A percentile compares a stretch with the other conserved stretches of the same genome.
Conservation (phyloP, 192 early-diverging fungal genomes). For the Backusella psychrophila region DNA sequence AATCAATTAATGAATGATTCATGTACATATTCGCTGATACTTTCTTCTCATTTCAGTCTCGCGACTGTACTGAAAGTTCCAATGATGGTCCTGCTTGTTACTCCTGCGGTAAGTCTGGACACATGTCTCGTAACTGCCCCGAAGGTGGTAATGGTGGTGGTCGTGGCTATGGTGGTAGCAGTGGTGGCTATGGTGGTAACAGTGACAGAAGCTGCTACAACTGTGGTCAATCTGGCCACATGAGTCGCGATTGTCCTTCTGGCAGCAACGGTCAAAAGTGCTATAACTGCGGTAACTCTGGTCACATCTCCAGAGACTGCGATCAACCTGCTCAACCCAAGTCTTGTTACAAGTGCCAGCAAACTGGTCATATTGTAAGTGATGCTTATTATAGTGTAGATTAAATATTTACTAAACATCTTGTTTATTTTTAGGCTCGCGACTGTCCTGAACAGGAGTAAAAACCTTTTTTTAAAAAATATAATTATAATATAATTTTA, state of each 20-base stretch:
- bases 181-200: slow-evolving; percentile 18
- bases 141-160: slow-evolving; percentile 32
- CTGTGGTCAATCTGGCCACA: slow-evolving; percentile 33
- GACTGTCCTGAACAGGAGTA: slow-evolving; percentile 10
- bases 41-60: slow-evolving; percentile 28
- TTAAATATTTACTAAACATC: neutral
- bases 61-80: slow-evolving; percentile 47
- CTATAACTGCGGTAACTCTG: slow-evolving; percentile 40
- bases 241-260: slow-evolving; percentile 37
- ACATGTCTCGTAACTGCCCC: slow-evolving; percentile 54
- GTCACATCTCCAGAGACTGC: slow-evolving; percentile 36
- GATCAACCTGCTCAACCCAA: slow-evolving; percentile 32
- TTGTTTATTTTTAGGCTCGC: slow-evolving; percentile 4
- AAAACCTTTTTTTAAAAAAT: neutral
- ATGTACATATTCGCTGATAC: neutral
- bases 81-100: slow-evolving; percentile 48
- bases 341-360: slow-evolving; percentile 52
- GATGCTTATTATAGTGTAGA: neutral
- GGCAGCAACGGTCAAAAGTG: slow-evolving; percentile 29
- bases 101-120: slow-evolving; percentile 45
- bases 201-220: slow-evolving; percentile 26
- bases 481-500: neutral
- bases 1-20: neutral
- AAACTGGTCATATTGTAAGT: slow-evolving; percentile 44
- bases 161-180: slow-evolving; percentile 7